phyloP scores from a whole-genome alignment of 352 stramenopile species.

The Chrysophaeum taylorii region DNA sequence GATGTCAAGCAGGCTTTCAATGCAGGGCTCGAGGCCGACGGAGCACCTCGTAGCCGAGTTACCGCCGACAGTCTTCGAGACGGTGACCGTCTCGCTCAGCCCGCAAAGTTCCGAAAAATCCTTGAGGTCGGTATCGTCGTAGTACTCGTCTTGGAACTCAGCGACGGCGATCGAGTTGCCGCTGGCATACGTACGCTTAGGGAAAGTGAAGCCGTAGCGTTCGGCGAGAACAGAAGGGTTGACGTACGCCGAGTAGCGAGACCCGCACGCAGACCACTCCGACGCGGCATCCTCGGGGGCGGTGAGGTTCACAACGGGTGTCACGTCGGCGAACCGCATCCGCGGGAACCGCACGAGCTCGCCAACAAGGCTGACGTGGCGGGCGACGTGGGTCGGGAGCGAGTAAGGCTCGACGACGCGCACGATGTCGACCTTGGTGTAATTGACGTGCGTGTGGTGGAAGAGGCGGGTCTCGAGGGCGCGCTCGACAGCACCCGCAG shows the following conservation, averaged over 20 bases:
- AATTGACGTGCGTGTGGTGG: constrained; percentile 45
- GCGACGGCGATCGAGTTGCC: constrained; percentile 18
- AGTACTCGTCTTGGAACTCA: constrained; percentile 35
- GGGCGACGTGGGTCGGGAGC: constrained; percentile 33
- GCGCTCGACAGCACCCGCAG: neutral
- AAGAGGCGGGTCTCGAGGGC: constrained; percentile 34
- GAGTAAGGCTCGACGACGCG: constrained; percentile 64
- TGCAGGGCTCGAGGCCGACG: constrained; percentile 17
- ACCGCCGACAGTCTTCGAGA: constrained; percentile 24
- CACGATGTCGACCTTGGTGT: constrained; percentile 63
- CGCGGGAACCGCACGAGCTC: constrained; percentile 54
- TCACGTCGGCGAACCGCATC: neutral
- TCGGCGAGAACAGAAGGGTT: neutral
- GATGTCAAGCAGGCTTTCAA: constrained; percentile 51
- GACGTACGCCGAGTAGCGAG: neutral
- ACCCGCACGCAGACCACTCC: neutral
- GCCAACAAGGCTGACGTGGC: constrained; percentile 55
- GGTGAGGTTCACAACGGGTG: neutral
- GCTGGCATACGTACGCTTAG: neutral
- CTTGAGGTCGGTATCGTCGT: constrained; percentile 27
- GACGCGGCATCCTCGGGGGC: neutral
- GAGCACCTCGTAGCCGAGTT: constrained; percentile 22
- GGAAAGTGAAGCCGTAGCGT: neutral
- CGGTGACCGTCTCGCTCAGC: constrained; percentile 16
- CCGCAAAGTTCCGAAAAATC: constrained; percentile 26